A percentile compares a stretch with the other conserved stretches of the same genome.
Evolutionary conservation across 495 filamentous ascomycete species (phyloP).

Genomic region (Schizothecium vesticola): DNA sequence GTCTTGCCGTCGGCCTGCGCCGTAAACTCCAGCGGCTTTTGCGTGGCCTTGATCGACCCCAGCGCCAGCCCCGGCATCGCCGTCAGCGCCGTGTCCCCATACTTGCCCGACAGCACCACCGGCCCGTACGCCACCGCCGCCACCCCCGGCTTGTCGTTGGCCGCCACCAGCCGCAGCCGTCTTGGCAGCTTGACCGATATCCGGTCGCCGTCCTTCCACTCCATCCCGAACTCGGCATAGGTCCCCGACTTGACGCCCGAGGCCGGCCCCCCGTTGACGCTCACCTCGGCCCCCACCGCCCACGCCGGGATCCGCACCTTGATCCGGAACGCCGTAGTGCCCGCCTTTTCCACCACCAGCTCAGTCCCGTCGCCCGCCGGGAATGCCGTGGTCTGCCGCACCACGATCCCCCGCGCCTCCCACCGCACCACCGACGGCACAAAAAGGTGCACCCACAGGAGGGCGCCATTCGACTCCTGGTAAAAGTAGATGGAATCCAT

Average conservation of each 20-base stretch:
- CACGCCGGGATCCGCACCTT: constrained; percentile 32
- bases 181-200: constrained; percentile 31
- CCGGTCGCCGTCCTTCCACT: constrained; percentile 30
- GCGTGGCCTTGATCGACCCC: constrained; percentile 1
- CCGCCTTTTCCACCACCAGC: constrained; percentile 15
- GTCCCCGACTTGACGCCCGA: constrained; percentile 20
- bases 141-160: constrained; percentile 30
- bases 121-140: constrained; percentile 34
- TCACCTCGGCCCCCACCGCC: constrained; percentile 24
- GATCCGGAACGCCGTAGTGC: constrained; percentile 19
- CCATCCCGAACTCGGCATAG: constrained; percentile 25
- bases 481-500: constrained; percentile 20
- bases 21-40: not conserved
- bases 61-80: constrained; percentile 8
- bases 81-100: constrained; percentile 15
- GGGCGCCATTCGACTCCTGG: too few species aligned
- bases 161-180: constrained; percentile 23
- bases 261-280: constrained; percentile 25
- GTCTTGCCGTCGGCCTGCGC: constrained; percentile 8
- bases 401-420: constrained; percentile 17
- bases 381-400: constrained; percentile 28
- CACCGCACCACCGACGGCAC: constrained; percentile 31
- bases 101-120: constrained; percentile 28
- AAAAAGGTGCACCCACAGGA: constrained; percentile 36
- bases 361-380: constrained; percentile 27